A percentile compares a stretch with the other conserved stretches of the same genome.
Evolutionary conservation across 805 yeast species (phyloP).

Genomic region (Zygosaccharomyces rouxii): DNA sequence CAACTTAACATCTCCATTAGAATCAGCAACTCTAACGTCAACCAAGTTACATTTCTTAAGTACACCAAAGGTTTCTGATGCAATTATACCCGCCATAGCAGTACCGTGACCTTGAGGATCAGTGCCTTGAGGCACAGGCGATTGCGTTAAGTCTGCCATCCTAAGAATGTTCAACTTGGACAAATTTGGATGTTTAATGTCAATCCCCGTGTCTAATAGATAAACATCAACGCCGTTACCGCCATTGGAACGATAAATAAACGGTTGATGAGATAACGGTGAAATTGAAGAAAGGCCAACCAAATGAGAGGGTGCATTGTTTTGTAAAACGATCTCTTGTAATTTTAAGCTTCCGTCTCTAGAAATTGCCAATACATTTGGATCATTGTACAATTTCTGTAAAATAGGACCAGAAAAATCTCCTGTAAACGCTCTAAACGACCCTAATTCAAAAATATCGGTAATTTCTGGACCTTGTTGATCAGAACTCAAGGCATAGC

Average conservation of each 20-base stretch:
- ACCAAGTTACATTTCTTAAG: constrained; percentile 44
- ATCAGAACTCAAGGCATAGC: constrained; percentile 7
- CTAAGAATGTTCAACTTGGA: constrained; percentile 41
- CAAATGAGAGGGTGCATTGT: constrained; percentile 42
- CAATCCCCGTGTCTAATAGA: constrained; percentile 40
- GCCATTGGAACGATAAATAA: constrained; percentile 40
- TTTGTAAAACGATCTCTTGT: constrained; percentile 36
- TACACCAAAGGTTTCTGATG: constrained; percentile 49
- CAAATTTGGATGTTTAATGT: constrained; percentile 38
- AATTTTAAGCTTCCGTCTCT: constrained; percentile 36
- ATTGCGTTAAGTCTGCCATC: constrained; percentile 44
- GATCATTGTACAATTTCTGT: constrained; percentile 35
- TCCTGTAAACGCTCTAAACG: constrained; percentile 37
- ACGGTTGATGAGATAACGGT: constrained; percentile 36
- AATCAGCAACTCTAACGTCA: constrained; percentile 43
- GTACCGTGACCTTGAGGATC: constrained; percentile 53
- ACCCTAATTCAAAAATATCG: background rate
- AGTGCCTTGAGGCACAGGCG: constrained; percentile 21
- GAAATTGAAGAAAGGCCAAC: constrained; percentile 35
- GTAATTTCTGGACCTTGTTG: constrained; percentile 3
- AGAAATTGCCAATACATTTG: constrained; percentile 36
- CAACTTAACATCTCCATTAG: constrained; percentile 36
- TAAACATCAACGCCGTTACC: constrained; percentile 40
- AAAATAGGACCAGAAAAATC: constrained; percentile 34
- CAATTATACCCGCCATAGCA: constrained; percentile 52